Percentiles rank a stretch among this genome's conserved stretches.
phyloP scores from a whole-genome alignment of 2,329 filamentous ascomycete species.

The Cryoendolithus antarcticus region DNA sequence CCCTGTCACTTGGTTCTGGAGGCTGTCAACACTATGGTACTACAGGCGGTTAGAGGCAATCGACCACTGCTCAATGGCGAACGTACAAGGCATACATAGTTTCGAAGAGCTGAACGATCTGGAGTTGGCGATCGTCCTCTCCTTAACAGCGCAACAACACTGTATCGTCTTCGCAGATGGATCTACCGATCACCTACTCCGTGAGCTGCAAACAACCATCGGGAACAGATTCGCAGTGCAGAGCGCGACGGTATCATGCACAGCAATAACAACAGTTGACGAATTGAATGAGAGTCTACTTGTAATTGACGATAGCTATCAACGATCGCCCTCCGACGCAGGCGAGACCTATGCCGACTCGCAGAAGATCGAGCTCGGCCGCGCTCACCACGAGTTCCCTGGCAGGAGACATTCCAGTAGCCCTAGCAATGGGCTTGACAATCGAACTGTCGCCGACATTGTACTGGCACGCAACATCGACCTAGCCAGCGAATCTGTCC shows the following conservation, averaged over 20 bases:
- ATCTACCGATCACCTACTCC: slow-evolving; percentile 9
- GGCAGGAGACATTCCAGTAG: slow-evolving; percentile 10
- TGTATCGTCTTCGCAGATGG: slow-evolving; percentile 71
- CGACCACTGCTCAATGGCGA: too few relatives aligned
- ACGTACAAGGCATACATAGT: slow-evolving; percentile 18
- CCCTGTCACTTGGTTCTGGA: too few relatives aligned
- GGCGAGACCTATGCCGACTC: not conserved
- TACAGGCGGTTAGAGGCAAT: too few relatives aligned
- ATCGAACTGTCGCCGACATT: slow-evolving; percentile 60
- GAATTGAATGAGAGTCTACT: slow-evolving; percentile 66
- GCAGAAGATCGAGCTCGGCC: not conserved
- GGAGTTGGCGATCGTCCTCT: slow-evolving; percentile 74
- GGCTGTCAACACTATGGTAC: too few relatives aligned
- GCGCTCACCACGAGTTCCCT: slow-evolving; percentile 2
- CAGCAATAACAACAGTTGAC: slow-evolving; percentile 60
- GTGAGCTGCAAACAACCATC: slow-evolving; percentile 48
- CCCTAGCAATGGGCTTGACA: slow-evolving; percentile 27
- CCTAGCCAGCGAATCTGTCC: slow-evolving; percentile 58
- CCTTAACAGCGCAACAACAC: slow-evolving; percentile 70
- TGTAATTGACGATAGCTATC: slow-evolving; percentile 1
- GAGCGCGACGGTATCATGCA: slow-evolving; percentile 60
- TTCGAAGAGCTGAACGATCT: slow-evolving; percentile 74
- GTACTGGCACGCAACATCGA: slow-evolving; percentile 74
- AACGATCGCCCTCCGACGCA: too few relatives aligned
- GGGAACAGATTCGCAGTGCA: slow-evolving; percentile 60